A percentile compares a stretch with the other conserved stretches of the same genome.
Evolutionary conservation across 768 basidiomycete genomes (phyloP).

Genomic region (Xerocomus spinulosus): DNA sequence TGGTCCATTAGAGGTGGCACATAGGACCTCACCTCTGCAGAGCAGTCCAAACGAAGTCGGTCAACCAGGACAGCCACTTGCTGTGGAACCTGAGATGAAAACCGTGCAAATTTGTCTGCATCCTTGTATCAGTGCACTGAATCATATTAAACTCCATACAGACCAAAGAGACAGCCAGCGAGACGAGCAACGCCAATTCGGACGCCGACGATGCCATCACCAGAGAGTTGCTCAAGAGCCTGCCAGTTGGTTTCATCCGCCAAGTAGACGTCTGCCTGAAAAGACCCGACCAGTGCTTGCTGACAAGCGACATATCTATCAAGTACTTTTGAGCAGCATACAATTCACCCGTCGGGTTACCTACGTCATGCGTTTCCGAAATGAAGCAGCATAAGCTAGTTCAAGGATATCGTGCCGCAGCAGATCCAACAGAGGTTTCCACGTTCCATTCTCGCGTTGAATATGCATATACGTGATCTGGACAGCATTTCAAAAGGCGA

Average conservation of each 20-base stretch:
- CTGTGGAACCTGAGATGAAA: slow-evolving; percentile 26
- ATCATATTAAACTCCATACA: slow-evolving; percentile 21
- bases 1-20: slow-evolving; percentile 35
- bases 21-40: slow-evolving; percentile 60
- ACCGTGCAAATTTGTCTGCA: slow-evolving; percentile 14
- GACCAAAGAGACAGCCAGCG: slow-evolving; percentile 52
- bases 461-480: slow-evolving; percentile 48
- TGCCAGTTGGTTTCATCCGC: slow-evolving; percentile 45
- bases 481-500: slow-evolving; percentile 13
- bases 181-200: slow-evolving; percentile 83
- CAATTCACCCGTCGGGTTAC: slow-evolving; percentile 25
- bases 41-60: slow-evolving; percentile 50
- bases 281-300: slow-evolving; percentile 47
- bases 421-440: slow-evolving; percentile 32
- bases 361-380: slow-evolving; percentile 70
- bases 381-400: slow-evolving; percentile 44
- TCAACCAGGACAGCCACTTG: slow-evolving; percentile 38
- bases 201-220: slow-evolving; percentile 76
- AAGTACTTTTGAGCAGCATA: slow-evolving; percentile 14
- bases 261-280: slow-evolving; percentile 33
- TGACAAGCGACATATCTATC: slow-evolving; percentile 71
- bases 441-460: slow-evolving; percentile 37
- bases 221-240: slow-evolving; percentile 50
- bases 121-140: slow-evolving; percentile 3
- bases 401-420: slow-evolving; percentile 40